Percentiles rank a stretch among this genome's conserved stretches.
Evolutionary conservation across 306 rosid genomes (phyloP).

Genomic region (Pachyrhizus erosus): DNA sequence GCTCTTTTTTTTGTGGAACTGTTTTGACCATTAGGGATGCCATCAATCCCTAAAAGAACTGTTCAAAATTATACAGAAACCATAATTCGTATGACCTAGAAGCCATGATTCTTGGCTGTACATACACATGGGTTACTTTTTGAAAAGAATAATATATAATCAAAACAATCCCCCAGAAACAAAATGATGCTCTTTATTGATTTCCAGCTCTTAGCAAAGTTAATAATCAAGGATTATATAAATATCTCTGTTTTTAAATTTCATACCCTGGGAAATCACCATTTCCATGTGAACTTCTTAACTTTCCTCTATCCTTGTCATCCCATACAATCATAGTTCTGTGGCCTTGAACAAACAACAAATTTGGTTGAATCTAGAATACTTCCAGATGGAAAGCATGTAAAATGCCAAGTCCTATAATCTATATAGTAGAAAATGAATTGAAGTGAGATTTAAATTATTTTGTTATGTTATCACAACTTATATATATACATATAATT

Average conservation of each 20-base stretch:
- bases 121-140: slow-evolving; percentile 57
- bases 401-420: background rate
- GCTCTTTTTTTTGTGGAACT: slow-evolving; percentile 25
- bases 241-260: slow-evolving; percentile 8
- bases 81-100: slow-evolving; percentile 35
- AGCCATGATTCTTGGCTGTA: slow-evolving; percentile 63
- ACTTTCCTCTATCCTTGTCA: slow-evolving; percentile 47
- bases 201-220: slow-evolving; percentile 43
- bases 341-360: slow-evolving; percentile 44
- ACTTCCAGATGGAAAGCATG: slow-evolving; percentile 43
- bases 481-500: background rate
- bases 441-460: slow-evolving; percentile 10
- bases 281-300: slow-evolving; percentile 48
- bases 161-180: slow-evolving; percentile 33
- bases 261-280: slow-evolving; percentile 47
- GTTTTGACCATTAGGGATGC: slow-evolving; percentile 52
- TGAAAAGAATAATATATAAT: slow-evolving; percentile 40
- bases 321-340: slow-evolving; percentile 51
- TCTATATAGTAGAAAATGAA: slow-evolving; percentile 24
- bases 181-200: slow-evolving; percentile 49
- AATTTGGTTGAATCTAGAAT: slow-evolving; percentile 33
- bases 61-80: slow-evolving; percentile 49
- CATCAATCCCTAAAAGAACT: slow-evolving; percentile 46
- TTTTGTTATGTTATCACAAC: background rate
- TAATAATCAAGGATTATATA: slow-evolving; percentile 6